Base-by-base conservation (phyloP, 2,329 filamentous ascomycete genomes). In the Zopfia rhizophila region DNA sequence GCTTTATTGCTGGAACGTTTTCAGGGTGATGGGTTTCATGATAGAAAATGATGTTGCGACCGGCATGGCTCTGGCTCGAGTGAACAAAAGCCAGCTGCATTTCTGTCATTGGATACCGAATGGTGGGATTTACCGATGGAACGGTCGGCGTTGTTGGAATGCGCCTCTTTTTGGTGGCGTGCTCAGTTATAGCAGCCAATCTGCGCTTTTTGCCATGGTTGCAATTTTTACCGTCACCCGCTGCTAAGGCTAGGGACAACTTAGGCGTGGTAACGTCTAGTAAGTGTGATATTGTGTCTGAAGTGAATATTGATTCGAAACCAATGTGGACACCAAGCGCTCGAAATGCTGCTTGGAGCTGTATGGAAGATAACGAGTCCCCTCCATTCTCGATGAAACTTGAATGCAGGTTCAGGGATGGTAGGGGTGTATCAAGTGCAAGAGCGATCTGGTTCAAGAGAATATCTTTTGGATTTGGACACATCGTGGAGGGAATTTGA, bases 1-100 rank as follows among this genome's bases (percentile, higher is more conserved):
- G 24, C 28, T 54, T 63, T 17, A 67, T 22, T 1, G 13, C 25
- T 13, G 36, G 27, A 16, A 47, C 36, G 13, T 35, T 16, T 6
- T 33, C 21, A n/a, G 35, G n/a, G 7, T 16, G 30, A 27, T 47
- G 19, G 12, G 31, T 35, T 25, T 47, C 37, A 6, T 18, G 18
- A 16, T 47, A 42, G 7, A 6, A 16, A 8, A 47, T 47, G 12
- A 47, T 22, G 18, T 47, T 47, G 4, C 25, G 17, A 11, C 38
- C 38, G 14, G 37, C 10, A 16, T 31, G 19, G 7, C 11, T 24
- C 11, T 11, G 16, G 11, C 17, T 41, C 10, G 22, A 28, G 10
- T 42, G 38, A 3, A 41, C 13, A 13, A 47, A 21, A 12, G 37
- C 11, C 22, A 41, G 17, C 19, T 47, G 44, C 42, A 38, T 38